A percentile compares a stretch with the other conserved stretches of the same genome.
phyloP scores from a whole-genome alignment of 768 basidiomycete species.

The Mycena sanguinolenta region DNA sequence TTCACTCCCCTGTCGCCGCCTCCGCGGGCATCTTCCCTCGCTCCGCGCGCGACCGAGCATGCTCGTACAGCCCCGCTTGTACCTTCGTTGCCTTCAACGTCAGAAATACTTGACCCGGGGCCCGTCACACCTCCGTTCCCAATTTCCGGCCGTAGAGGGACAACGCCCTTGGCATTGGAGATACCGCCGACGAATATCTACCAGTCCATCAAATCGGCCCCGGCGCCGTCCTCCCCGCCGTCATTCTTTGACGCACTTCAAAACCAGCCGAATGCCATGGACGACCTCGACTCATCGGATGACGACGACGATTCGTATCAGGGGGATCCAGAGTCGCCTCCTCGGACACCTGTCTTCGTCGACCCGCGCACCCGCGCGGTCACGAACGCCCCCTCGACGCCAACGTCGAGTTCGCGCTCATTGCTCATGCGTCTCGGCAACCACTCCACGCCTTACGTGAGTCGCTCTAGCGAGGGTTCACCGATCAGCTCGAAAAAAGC shows the following conservation, averaged over 20 bases:
- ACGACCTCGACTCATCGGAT: slow-evolving; percentile 77
- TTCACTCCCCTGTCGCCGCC: slow-evolving; percentile 69
- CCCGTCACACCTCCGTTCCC: slow-evolving; percentile 61
- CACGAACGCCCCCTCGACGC: slow-evolving; percentile 49
- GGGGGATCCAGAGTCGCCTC: slow-evolving; percentile 49
- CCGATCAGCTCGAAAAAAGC: slow-evolving; percentile 57
- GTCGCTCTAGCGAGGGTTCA: slow-evolving; percentile 53
- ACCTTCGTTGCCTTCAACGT: background rate
- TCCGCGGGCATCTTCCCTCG: slow-evolving; percentile 54
- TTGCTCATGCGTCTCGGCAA: slow-evolving; percentile 76
- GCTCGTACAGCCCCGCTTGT: slow-evolving; percentile 3
- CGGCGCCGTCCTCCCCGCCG: slow-evolving; percentile 73
- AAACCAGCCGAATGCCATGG: slow-evolving; percentile 77
- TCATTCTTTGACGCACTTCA: slow-evolving; percentile 85
- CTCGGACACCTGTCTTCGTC: slow-evolving; percentile 44
- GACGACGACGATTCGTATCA: slow-evolving; percentile 53
- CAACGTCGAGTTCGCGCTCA: slow-evolving; percentile 49
- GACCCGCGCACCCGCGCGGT: slow-evolving; percentile 54
- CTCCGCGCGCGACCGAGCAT: slow-evolving; percentile 9
- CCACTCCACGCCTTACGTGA: slow-evolving; percentile 76
- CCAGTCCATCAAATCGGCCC: slow-evolving; percentile 69
- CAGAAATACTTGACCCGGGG: slow-evolving; percentile 55
- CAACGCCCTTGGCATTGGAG: slow-evolving; percentile 53
- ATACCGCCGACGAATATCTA: slow-evolving; percentile 60
- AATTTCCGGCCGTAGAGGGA: slow-evolving; percentile 48